Evolutionary conservation across 768 basidiomycete species (phyloP).

Genomic region (Infundibulicybe gibba): DNA sequence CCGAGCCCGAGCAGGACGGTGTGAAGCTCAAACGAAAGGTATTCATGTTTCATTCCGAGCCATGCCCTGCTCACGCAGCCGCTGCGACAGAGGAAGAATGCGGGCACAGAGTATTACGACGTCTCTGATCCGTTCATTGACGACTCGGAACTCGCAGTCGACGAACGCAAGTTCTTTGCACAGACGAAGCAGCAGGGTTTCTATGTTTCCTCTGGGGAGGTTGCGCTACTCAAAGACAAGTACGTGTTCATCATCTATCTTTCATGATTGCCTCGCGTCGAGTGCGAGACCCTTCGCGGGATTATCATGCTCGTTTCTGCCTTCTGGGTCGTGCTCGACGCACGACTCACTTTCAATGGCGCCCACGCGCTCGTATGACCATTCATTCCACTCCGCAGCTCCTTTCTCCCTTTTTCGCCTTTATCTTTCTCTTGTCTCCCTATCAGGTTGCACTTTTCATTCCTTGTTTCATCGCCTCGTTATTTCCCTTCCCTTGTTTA

Average conservation of each 20-base stretch:
- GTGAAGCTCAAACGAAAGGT: conserved; percentile 25
- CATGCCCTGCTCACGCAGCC: background rate
- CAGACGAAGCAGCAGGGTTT: conserved; percentile 92
- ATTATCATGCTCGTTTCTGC: no score
- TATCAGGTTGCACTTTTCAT: no score
- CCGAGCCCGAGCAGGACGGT: conserved; percentile 27
- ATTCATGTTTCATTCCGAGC: background rate
- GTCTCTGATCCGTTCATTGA: conserved; percentile 93
- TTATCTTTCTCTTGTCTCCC: no score
- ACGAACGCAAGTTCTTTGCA: conserved; percentile 88
- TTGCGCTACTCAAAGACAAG: conserved; percentile 85
- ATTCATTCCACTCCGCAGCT: no score
- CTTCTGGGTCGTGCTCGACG: no score
- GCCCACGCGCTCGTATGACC: no score
- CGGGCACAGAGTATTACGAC: conserved; percentile 82
- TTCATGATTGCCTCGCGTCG: no score
- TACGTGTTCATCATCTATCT: conserved; percentile 20
- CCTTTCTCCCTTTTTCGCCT: no score
- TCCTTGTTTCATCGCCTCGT: no score
- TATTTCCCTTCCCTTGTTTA: no score
- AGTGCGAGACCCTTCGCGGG: no score
- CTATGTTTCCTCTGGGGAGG: conserved; percentile 86
- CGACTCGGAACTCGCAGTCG: conserved; percentile 89
- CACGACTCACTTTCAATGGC: no score
- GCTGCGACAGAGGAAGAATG: conserved; percentile 43